A percentile compares a stretch with the other conserved stretches of the same genome.
phyloP scores from a whole-genome alignment of 108 stramenopile genomes.

The Mediolabrus comicus region DNA sequence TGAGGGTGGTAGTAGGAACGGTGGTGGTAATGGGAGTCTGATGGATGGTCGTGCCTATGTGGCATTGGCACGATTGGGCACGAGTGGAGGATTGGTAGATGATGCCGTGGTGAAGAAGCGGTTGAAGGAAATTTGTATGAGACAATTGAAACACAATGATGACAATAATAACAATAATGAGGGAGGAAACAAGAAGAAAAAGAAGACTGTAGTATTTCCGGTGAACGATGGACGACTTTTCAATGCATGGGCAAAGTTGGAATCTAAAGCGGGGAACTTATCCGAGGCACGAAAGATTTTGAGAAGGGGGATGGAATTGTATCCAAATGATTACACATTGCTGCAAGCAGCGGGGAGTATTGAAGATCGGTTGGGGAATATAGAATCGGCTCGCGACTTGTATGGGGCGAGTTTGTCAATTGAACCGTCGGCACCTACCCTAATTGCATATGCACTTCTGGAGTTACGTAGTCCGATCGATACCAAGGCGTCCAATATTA shows the following conservation, averaged over 20 bases:
- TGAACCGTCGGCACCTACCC: constrained; percentile 73
- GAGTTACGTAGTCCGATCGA: constrained; percentile 63
- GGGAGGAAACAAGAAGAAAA: constrained; percentile 3
- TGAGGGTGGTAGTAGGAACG: neutral
- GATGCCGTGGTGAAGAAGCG: constrained; percentile 34
- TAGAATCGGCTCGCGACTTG: constrained; percentile 56
- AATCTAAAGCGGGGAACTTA: constrained; percentile 60
- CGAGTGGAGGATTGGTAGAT: constrained; percentile 41
- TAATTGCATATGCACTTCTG: constrained; percentile 78
- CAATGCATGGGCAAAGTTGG: constrained; percentile 80
- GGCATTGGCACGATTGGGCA: constrained; percentile 73
- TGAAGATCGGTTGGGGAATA: constrained; percentile 77
- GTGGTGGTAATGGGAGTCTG: neutral
- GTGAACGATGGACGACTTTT: constrained; percentile 73
- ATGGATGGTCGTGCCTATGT: constrained; percentile 66
- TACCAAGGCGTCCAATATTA: constrained; percentile 36
- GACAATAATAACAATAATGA: constrained; percentile 14
- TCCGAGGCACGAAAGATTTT: constrained; percentile 60
- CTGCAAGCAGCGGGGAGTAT: constrained; percentile 81
- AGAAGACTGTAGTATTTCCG: constrained; percentile 6
- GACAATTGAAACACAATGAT: constrained; percentile 25
- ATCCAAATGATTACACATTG: constrained; percentile 68
- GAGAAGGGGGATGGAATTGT: constrained; percentile 56
- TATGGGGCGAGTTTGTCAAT: constrained; percentile 65
- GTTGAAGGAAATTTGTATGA: constrained; percentile 31